Evolutionary conservation across 495 filamentous ascomycete genomes (phyloP).

Genomic region (Poronia punctata): DNA sequence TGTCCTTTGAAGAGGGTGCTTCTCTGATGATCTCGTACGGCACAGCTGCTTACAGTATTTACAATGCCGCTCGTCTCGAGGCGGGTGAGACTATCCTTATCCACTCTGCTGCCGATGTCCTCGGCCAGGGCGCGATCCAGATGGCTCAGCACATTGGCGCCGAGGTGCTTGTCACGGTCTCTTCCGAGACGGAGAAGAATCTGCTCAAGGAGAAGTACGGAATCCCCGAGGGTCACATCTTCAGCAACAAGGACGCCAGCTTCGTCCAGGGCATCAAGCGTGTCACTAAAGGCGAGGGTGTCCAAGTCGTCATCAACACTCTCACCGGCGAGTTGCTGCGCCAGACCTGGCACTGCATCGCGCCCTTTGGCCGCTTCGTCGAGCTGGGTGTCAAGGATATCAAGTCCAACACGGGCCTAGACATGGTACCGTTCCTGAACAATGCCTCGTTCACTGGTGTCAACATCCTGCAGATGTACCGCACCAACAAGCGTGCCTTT

Average conservation of each 20-base stretch:
- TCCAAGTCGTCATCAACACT: conserved; percentile 53
- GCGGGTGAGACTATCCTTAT: conserved; percentile 47
- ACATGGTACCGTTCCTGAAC: conserved; percentile 26
- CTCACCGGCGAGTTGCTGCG: conserved; percentile 29
- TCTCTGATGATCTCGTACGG: conserved; percentile 45
- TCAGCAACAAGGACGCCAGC: conserved; percentile 29
- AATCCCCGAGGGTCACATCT: conserved; percentile 46
- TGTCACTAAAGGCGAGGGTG: conserved; percentile 41
- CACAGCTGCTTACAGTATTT: conserved; percentile 44
- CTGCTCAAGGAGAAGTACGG: conserved; percentile 31
- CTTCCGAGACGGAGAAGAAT: conserved; percentile 32
- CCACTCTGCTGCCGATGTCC: conserved; percentile 43
- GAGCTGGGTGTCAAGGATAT: conserved; percentile 52
- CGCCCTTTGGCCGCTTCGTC: conserved; percentile 49
- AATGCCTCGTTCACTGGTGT: conserved; percentile 36
- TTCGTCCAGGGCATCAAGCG: conserved; percentile 37
- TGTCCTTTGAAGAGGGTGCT: conserved; percentile 30
- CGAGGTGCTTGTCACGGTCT: conserved; percentile 47
- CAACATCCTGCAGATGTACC: conserved; percentile 30
- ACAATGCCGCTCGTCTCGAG: conserved; percentile 28
- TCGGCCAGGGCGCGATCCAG: conserved; percentile 49
- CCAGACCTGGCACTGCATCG: conserved; percentile 38
- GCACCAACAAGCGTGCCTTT: conserved; percentile 17
- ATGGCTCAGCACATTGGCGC: conserved; percentile 43
- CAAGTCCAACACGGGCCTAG: conserved; percentile 26